Evolutionary conservation across 148 eudicot genomes (phyloP).

Genomic region (Vaccinium myrtillus): DNA sequence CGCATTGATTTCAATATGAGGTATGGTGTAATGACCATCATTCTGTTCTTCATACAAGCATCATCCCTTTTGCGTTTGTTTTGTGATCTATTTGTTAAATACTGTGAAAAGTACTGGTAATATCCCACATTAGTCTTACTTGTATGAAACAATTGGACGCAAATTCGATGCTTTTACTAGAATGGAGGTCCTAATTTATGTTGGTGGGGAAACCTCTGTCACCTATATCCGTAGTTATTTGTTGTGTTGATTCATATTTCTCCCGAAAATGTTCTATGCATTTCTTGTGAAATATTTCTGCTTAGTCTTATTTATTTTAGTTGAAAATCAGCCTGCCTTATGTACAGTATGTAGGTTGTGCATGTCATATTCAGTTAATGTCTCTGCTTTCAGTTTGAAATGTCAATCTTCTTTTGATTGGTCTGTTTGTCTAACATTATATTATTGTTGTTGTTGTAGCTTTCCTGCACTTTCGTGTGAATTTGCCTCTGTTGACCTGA

Average conservation of each 20-base stretch:
- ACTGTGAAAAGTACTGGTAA: background rate
- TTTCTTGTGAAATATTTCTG: background rate
- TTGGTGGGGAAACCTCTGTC: background rate
- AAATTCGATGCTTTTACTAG: background rate
- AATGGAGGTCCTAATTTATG: background rate
- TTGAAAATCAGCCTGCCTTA: background rate
- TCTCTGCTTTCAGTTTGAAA: background rate
- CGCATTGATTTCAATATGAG: conserved; percentile 87
- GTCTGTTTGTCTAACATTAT: conserved; percentile 18
- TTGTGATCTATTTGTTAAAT: background rate
- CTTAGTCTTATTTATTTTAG: background rate
- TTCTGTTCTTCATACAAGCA: background rate
- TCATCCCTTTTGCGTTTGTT: background rate
- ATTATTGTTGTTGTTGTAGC: conserved; percentile 38
- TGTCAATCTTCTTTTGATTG: background rate
- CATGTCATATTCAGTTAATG: background rate
- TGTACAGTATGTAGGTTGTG: background rate
- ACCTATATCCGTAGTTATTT: background rate
- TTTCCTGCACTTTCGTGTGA: conserved; percentile 95
- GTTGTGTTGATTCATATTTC: background rate
- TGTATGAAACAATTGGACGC: background rate
- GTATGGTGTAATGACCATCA: conserved; percentile 25
- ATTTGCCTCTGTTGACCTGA: conserved; percentile 97
- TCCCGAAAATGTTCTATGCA: background rate
- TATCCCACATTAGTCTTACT: background rate